These are phyloP conservation scores for Talaromyces sp. DNA, from an alignment of 2,329 filamentous ascomycete species.

Conservation along the genomic window DNA sequence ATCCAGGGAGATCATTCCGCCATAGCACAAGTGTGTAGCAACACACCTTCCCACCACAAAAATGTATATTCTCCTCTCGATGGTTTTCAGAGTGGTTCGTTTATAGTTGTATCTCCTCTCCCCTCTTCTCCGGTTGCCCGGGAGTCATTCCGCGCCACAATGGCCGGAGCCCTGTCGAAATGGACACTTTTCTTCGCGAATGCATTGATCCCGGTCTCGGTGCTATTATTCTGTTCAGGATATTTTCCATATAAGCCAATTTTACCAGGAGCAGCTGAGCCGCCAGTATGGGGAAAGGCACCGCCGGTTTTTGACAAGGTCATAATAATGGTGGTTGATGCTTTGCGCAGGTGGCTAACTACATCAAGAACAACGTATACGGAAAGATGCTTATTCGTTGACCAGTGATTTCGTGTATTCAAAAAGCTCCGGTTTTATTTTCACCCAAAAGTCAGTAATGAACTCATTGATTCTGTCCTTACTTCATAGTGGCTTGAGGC, in stretches of 20 bases:
- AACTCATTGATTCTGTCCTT: not conserved
- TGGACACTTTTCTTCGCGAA: conserved; percentile 64
- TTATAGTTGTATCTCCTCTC: not conserved
- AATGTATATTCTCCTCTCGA: not conserved
- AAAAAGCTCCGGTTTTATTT: conserved; percentile 73
- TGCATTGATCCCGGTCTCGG: conserved; percentile 69
- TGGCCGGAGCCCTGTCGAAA: conserved; percentile 21
- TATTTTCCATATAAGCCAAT: conserved; percentile 99
- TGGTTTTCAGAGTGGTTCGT: not conserved
- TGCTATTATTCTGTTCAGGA: conserved; percentile 75
- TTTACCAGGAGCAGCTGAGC: conserved; percentile 75
- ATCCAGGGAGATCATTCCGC: not conserved
- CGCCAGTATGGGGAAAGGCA: conserved; percentile 54
- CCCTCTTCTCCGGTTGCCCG: not conserved
- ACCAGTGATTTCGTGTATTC: conserved; percentile 88
- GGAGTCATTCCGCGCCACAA: not conserved
- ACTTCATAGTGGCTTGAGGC: not conserved
- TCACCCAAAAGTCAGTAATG: conserved; percentile 70
- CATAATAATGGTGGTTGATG: conserved; percentile 97
- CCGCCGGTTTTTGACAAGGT: conserved; percentile 78
- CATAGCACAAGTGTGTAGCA: not conserved
- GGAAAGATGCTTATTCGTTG: conserved; percentile 7
- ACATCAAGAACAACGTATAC: not conserved
- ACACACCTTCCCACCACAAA: not conserved
- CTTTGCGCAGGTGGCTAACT: conserved; percentile 68